phyloP scores from a whole-genome alignment of 2,329 filamentous ascomycete genomes.

The Fusarium sp. region DNA sequence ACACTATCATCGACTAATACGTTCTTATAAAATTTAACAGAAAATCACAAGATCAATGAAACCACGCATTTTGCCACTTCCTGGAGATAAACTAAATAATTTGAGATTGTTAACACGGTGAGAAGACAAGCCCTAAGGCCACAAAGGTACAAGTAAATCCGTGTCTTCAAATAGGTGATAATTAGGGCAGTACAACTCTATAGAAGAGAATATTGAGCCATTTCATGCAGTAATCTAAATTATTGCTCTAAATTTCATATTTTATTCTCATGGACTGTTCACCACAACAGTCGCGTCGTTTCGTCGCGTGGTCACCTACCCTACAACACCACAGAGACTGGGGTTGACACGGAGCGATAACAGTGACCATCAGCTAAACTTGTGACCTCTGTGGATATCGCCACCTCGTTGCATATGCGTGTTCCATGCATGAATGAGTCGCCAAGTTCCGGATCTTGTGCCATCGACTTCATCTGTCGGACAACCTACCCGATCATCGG shows the following conservation, averaged over 20 bases:
- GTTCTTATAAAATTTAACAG: not conserved
- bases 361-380: not conserved
- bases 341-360: not conserved
- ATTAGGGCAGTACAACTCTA: not conserved
- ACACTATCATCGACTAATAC: not conserved
- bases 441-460: not conserved
- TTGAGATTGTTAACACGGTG: no score
- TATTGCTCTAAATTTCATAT: no score
- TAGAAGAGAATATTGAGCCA: no score
- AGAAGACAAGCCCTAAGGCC: no score
- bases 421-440: not conserved
- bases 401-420: not conserved
- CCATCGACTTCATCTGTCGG: not conserved
- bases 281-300: not conserved
- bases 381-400: not conserved
- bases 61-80: not conserved
- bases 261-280: no score
- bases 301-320: not conserved
- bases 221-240: no score
- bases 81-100: no score
- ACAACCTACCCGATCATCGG: not conserved
- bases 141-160: no score
- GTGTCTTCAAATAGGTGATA: not conserved
- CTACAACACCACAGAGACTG: not conserved
- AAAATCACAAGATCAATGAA: not conserved